These are phyloP conservation scores for Phytophthora nicotianae DNA, from an alignment of 352 stramenopile genomes.

Conservation along the genomic window DNA sequence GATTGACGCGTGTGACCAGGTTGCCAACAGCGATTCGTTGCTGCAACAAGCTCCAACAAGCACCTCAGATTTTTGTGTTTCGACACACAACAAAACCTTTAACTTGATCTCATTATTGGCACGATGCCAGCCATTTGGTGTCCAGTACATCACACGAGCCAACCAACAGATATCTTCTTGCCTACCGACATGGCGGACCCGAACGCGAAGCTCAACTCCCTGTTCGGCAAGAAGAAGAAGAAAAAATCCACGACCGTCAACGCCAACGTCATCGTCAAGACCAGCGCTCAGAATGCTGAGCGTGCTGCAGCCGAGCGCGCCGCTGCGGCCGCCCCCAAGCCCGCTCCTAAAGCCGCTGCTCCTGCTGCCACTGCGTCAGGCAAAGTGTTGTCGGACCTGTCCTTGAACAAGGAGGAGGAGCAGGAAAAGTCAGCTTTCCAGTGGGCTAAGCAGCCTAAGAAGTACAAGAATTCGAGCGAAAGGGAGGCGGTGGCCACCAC, in stretches of 20 bases:
- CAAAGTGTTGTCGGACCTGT: constrained; percentile 73
- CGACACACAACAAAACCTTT: neutral
- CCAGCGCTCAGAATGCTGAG: constrained; percentile 44
- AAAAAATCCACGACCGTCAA: constrained; percentile 80
- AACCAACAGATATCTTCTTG: constrained; percentile 28
- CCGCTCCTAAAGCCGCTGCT: constrained; percentile 6
- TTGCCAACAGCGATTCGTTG: too few species aligned
- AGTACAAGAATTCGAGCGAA: constrained; percentile 73
- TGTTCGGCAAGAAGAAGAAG: constrained; percentile 90
- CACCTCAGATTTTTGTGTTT: neutral
- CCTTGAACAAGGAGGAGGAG: constrained; percentile 55
- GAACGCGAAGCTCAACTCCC: constrained; percentile 79
- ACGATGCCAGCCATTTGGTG: neutral
- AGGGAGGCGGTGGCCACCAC: constrained; percentile 61
- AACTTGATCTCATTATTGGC: neutral
- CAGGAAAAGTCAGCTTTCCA: constrained; percentile 64
- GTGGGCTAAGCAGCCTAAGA: constrained; percentile 87
- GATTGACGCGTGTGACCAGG: too few species aligned
- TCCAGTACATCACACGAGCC: constrained; percentile 4
- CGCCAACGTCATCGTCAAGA: constrained; percentile 80
- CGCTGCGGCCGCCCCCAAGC: constrained; percentile 27
- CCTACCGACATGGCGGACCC: constrained; percentile 39
- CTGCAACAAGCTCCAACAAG: too few species aligned
- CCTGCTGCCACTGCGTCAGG: constrained; percentile 28
- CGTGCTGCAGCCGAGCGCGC: constrained; percentile 31